phyloP scores from a whole-genome alignment of 2,329 filamentous ascomycete species.

The Arthrobotrys musiformis region DNA sequence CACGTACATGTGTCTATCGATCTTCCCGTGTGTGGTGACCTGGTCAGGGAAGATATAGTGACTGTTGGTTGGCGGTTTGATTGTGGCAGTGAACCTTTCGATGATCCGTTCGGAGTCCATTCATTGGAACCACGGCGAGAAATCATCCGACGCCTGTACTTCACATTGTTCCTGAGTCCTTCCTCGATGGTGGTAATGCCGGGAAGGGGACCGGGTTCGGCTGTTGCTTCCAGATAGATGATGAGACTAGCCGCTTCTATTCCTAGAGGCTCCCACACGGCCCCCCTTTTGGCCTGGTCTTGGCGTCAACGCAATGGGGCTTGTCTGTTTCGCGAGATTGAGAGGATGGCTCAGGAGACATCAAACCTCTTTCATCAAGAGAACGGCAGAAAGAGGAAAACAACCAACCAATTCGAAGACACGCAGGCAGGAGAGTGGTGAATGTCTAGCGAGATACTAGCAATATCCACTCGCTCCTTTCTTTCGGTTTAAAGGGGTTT shows the following conservation, averaged over 20 bases:
- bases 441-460: neutral
- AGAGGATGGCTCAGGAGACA: constrained; percentile 15
- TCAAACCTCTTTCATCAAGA: constrained; percentile 9
- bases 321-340: constrained; percentile 36
- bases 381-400: neutral
- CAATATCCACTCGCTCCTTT: constrained; percentile 2
- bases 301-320: constrained; percentile 37
- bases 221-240: constrained; percentile 40
- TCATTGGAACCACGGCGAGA: constrained; percentile 22
- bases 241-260: constrained; percentile 41
- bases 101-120: neutral
- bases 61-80: neutral
- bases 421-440: neutral
- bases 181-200: neutral
- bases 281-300: constrained; percentile 28
- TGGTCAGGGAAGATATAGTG: neutral
- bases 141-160: constrained; percentile 38
- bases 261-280: constrained; percentile 27
- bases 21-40: neutral
- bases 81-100: constrained; percentile 32
- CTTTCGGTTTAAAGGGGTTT: constrained; percentile 21
- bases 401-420: neutral
- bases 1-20: too few relatives aligned
- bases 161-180: constrained; percentile 19
- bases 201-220: constrained; percentile 39